Conservation (phyloP, 2,329 filamentous ascomycete genomes). For the Cordyceps militaris region DNA sequence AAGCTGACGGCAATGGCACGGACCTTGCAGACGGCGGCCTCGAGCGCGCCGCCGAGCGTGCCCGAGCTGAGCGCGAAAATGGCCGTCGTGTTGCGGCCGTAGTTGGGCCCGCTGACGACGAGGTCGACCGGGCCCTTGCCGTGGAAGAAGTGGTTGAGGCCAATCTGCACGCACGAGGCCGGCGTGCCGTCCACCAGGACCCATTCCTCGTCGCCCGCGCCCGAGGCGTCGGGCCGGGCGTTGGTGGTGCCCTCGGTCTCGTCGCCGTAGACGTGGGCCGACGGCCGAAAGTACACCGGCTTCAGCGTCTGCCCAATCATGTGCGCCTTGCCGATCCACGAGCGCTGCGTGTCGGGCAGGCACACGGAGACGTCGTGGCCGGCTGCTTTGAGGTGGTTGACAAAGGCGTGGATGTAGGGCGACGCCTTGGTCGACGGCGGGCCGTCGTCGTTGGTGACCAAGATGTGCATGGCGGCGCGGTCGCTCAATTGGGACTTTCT, state of each 20-base stretch:
- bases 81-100: slow-evolving; percentile 74
- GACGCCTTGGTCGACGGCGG: slow-evolving; percentile 72
- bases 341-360: slow-evolving; percentile 83
- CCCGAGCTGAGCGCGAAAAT: slow-evolving; percentile 73
- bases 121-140: slow-evolving; percentile 66
- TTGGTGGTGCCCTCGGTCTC: slow-evolving; percentile 58
- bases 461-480: slow-evolving; percentile 47
- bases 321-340: slow-evolving; percentile 98
- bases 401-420: slow-evolving; percentile 71
- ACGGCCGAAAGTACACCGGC: slow-evolving; percentile 72
- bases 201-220: slow-evolving; percentile 63
- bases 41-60: slow-evolving; percentile 69
- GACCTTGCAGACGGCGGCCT: slow-evolving; percentile 64
- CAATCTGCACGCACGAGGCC: slow-evolving; percentile 75
- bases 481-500: not conserved
- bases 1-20: slow-evolving; percentile 78
- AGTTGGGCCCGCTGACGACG: slow-evolving; percentile 75
- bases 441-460: slow-evolving; percentile 73
- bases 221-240: slow-evolving; percentile 45
- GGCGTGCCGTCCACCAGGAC: slow-evolving; percentile 75
- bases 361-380: slow-evolving; percentile 89
- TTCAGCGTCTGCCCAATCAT: slow-evolving; percentile 84
- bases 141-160: slow-evolving; percentile 71
- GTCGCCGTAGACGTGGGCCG: slow-evolving; percentile 32
- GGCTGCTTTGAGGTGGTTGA: slow-evolving; percentile 61